Percentiles rank a stretch among this genome's conserved stretches.
These are phyloP conservation scores for Pseudocercospora ulei DNA, from an alignment of 2,329 filamentous ascomycete species.

Conservation along the genomic window DNA sequence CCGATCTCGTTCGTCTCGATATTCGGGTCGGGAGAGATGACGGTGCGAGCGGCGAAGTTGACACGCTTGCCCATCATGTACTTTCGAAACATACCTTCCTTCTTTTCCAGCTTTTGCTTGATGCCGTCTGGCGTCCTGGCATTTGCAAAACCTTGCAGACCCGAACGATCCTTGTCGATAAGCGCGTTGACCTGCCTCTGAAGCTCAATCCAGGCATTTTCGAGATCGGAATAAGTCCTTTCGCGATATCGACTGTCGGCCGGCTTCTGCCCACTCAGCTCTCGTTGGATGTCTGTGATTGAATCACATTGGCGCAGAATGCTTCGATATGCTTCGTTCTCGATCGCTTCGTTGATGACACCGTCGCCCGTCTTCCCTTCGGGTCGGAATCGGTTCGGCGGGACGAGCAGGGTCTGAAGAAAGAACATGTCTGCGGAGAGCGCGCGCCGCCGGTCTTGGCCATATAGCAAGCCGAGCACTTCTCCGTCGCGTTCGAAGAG, in stretches of 20 bases:
- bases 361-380: constrained; percentile 72
- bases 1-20: constrained; percentile 99
- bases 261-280: constrained; percentile 43
- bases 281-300: constrained; percentile 63
- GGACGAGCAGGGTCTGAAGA: constrained; percentile 72
- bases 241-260: constrained; percentile 41
- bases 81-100: constrained; percentile 94
- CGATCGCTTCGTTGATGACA: constrained; percentile 75
- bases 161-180: constrained; percentile 80
- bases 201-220: constrained; percentile 70
- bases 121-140: constrained; percentile 82
- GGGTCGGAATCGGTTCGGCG: constrained; percentile 83
- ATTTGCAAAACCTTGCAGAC: constrained; percentile 65
- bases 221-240: constrained; percentile 63
- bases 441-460: constrained; percentile 19
- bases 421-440: constrained; percentile 73
- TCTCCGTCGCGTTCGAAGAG: constrained; percentile 84
- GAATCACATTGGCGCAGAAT: constrained; percentile 67
- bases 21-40: constrained; percentile 96
- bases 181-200: constrained; percentile 89
- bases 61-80: constrained; percentile 99
- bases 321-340: constrained; percentile 78
- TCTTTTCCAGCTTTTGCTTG: constrained; percentile 96
- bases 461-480: constrained; percentile 71
- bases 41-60: constrained; percentile 92